Percentiles rank a stretch among this genome's conserved stretches.
Evolutionary conservation across 2,329 filamentous ascomycete species (phyloP).

Genomic region (Aspergillus sp.): DNA sequence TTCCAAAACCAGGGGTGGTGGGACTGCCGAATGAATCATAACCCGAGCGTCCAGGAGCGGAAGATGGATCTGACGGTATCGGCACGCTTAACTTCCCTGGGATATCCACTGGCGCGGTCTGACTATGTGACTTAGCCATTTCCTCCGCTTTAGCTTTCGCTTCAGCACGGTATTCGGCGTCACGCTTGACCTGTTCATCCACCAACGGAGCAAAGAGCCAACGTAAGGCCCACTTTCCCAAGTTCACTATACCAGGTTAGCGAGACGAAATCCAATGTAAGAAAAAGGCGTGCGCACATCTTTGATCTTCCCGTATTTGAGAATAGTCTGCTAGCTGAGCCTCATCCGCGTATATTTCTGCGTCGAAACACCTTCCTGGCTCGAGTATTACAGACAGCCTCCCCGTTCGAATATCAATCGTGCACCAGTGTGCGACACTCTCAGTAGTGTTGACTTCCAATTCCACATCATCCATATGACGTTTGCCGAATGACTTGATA

Average conservation of each 20-base stretch:
- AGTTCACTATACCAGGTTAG: slow-evolving; percentile 64
- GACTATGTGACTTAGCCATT: slow-evolving; percentile 55
- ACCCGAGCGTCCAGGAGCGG: slow-evolving; percentile 55
- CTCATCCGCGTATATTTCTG: slow-evolving; percentile 95
- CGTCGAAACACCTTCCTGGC: slow-evolving; percentile 95
- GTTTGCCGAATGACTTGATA: slow-evolving; percentile 89
- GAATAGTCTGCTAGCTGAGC: slow-evolving; percentile 69
- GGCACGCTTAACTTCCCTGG: slow-evolving; percentile 41
- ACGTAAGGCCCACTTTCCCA: slow-evolving; percentile 93
- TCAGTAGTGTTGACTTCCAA: slow-evolving; percentile 82
- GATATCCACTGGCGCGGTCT: slow-evolving; percentile 62
- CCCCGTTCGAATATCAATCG: slow-evolving; percentile 89
- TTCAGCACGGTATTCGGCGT: slow-evolving; percentile 69
- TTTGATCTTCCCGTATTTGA: slow-evolving; percentile 87
- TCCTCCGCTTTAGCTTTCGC: slow-evolving; percentile 65
- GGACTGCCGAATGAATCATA: slow-evolving; percentile 62
- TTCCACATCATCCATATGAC: slow-evolving; percentile 88
- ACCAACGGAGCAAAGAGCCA: slow-evolving; percentile 89
- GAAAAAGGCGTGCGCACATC: slow-evolving; percentile 60
- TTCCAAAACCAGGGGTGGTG: slow-evolving; percentile 74
- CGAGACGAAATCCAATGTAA: neutral
- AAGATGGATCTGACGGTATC: slow-evolving; percentile 33
- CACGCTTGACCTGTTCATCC: slow-evolving; percentile 83
- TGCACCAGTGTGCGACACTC: slow-evolving; percentile 93
- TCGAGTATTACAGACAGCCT: slow-evolving; percentile 88